Percentiles rank a stretch among this genome's conserved stretches.
phyloP scores from a whole-genome alignment of 176 grass and related monocot species.

The Oryza glumipatula region DNA sequence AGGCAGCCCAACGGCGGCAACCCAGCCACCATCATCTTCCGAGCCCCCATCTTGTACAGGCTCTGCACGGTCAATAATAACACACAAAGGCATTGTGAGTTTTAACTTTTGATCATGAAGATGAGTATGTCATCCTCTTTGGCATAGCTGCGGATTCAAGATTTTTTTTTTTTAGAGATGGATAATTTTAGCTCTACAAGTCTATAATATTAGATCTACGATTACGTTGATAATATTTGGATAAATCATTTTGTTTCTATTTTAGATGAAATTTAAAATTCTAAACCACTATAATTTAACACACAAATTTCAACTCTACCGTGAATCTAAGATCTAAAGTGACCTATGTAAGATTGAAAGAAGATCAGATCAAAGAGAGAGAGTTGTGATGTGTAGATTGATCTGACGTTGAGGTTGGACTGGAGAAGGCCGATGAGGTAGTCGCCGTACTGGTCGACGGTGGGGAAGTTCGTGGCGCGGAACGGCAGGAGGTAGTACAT shows the following conservation, averaged over 20 bases:
- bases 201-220: no score
- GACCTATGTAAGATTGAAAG: not conserved
- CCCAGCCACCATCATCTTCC: conserved; percentile 53
- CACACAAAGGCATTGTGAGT: not conserved
- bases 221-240: no score
- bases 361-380: not conserved
- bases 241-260: no score
- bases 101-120: not conserved
- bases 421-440: conserved; percentile 52
- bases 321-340: no score
- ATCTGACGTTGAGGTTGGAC: conserved; percentile 48
- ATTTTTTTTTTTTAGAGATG: no score
- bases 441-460: conserved; percentile 44
- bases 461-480: conserved; percentile 27
- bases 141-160: no score
- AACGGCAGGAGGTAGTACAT: conserved; percentile 47
- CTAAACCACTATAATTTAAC: no score
- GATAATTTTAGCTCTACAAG: no score
- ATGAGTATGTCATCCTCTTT: not conserved
- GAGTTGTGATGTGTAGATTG: not conserved
- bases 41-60: conserved; percentile 47
- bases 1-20: conserved; percentile 68
- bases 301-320: no score
- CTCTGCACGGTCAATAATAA: conserved; percentile 22
- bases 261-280: no score